These are phyloP conservation scores for Metschnikowia koreensis DNA, from an alignment of 805 yeast genomes.

Conservation along the genomic window DNA sequence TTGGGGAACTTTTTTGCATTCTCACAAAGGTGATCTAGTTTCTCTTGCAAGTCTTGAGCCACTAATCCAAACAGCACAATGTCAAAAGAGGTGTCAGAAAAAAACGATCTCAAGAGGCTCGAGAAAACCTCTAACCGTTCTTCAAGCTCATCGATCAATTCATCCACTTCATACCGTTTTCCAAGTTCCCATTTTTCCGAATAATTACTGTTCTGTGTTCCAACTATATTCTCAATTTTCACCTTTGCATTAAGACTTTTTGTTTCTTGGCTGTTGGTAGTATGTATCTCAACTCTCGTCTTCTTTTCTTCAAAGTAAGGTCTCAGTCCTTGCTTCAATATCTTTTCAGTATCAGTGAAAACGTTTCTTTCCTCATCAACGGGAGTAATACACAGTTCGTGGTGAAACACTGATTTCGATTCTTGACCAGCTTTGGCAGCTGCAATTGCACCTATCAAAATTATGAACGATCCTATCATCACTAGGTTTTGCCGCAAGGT, in stretches of 20 bases:
- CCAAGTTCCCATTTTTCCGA: background rate
- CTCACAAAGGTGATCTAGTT: background rate
- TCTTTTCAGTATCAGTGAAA: too few relatives aligned
- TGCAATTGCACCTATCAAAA: too few relatives aligned
- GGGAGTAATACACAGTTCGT: too few relatives aligned
- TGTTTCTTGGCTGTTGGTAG: background rate
- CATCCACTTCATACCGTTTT: background rate
- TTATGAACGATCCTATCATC: too few relatives aligned
- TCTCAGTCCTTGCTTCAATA: too few relatives aligned
- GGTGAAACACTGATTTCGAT: too few relatives aligned
- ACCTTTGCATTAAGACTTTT: background rate
- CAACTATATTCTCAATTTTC: background rate
- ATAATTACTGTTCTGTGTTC: too few relatives aligned
- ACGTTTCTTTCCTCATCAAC: too few relatives aligned
- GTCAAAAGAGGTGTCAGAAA: background rate
- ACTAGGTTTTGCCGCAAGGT: too few relatives aligned
- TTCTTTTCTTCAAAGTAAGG: too few relatives aligned
- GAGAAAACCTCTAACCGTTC: background rate
- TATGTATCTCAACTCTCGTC: background rate
- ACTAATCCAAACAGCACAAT: background rate
- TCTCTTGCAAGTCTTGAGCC: background rate
- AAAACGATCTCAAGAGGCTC: background rate
- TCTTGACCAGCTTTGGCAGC: too few relatives aligned
- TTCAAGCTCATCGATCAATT: background rate
- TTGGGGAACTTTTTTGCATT: background rate